phyloP scores from a whole-genome alignment of 1,139 yeast genomes.

The Yamadazyma blattariae region DNA sequence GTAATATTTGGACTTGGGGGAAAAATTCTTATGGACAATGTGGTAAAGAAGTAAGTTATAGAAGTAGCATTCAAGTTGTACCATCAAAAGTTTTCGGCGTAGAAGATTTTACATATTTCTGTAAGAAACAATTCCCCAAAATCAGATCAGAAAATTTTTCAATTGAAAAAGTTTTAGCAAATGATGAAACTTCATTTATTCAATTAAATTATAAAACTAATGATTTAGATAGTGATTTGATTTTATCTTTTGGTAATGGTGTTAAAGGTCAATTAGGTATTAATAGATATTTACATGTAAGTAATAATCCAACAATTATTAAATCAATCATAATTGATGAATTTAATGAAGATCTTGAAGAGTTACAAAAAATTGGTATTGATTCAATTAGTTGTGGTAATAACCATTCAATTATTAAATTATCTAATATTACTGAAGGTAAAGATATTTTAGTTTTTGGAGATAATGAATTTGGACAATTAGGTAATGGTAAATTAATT shows the following conservation, averaged over 20 bases:
- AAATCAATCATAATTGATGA: constrained; percentile 48
- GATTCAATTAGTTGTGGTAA: constrained; percentile 57
- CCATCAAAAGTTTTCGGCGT: constrained; percentile 49
- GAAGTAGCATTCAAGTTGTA: constrained; percentile 63
- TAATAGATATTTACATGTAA: constrained; percentile 72
- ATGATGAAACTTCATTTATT: constrained; percentile 65
- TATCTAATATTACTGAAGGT: constrained; percentile 40
- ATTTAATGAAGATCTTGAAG: constrained; percentile 30
- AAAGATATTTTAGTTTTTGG: constrained; percentile 81
- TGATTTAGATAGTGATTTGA: constrained; percentile 21
- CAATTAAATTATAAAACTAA: constrained; percentile 28
- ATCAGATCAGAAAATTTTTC: constrained; percentile 33
- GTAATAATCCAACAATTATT: constrained; percentile 61
- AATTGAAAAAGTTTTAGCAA: constrained; percentile 58
- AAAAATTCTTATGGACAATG: constrained; percentile 79
- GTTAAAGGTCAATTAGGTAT: constrained; percentile 85
- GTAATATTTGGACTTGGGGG: constrained; percentile 81
- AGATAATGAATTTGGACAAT: constrained; percentile 75
- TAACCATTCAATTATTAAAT: constrained; percentile 62
- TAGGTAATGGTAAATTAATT: constrained; percentile 75
- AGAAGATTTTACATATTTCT: constrained; percentile 19
- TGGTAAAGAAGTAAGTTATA: constrained; percentile 65
- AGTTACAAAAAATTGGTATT: constrained; percentile 44
- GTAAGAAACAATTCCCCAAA: constrained; percentile 23
- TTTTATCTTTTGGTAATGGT: constrained; percentile 80